Evolutionary conservation across 768 basidiomycete species (phyloP).

Genomic region (Agaricus sinodeliciosus): DNA sequence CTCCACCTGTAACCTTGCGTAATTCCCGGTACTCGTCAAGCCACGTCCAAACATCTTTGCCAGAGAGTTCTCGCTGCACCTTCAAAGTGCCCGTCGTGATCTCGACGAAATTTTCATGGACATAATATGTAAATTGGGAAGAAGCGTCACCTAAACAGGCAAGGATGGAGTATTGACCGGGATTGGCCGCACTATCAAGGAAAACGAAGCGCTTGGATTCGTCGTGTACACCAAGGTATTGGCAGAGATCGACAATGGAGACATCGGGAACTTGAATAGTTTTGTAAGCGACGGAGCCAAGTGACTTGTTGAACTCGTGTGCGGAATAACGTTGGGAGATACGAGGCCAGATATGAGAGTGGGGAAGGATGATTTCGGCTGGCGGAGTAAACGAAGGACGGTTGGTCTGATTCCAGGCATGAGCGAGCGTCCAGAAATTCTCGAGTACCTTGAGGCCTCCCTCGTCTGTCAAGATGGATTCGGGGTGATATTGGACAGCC

Average conservation of each 20-base stretch:
- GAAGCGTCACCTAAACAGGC: conserved; percentile 49
- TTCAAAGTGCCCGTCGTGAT: conserved; percentile 31
- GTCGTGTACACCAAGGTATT: conserved; percentile 52
- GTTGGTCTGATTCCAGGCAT: conserved; percentile 41
- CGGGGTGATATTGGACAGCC: conserved; percentile 89
- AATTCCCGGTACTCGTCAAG: conserved; percentile 58
- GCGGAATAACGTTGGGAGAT: conserved; percentile 19
- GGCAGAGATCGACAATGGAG: conserved; percentile 43
- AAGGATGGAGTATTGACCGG: conserved; percentile 70
- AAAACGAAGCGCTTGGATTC: conserved; percentile 59
- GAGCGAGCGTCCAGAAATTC: conserved; percentile 72
- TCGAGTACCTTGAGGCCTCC: conserved; percentile 61
- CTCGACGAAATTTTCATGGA: conserved; percentile 43
- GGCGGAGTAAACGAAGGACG: conserved; percentile 36
- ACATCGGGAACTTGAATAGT: conserved; percentile 35
- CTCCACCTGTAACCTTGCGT: conserved; percentile 40
- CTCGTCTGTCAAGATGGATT: conserved; percentile 67
- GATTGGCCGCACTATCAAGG: conserved; percentile 74
- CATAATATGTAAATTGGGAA: conserved; percentile 49
- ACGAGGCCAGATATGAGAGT: conserved; percentile 57
- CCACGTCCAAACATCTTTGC: conserved; percentile 71
- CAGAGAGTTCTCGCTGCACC: conserved; percentile 31
- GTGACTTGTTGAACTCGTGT: conserved; percentile 15
- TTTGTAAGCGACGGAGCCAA: conserved; percentile 25
- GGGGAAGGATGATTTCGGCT: conserved; percentile 17